Conservation (phyloP, 176 grass and related monocot genomes). For the Pontederia crassipes region DNA sequence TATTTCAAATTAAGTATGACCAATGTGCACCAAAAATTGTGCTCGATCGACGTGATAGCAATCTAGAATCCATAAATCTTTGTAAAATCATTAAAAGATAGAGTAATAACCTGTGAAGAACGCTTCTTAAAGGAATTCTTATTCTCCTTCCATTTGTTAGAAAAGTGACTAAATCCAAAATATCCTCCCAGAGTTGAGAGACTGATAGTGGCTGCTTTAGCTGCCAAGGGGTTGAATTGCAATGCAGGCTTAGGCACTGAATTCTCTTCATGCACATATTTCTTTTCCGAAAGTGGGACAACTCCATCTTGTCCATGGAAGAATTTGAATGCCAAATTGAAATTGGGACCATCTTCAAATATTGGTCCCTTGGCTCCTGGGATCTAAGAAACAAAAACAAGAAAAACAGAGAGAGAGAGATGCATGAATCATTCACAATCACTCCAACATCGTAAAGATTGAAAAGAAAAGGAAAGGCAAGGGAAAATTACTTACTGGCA, state of each 20-base stretch:
- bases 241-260: constrained; percentile 29
- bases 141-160: constrained; percentile 51
- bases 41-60: neutral
- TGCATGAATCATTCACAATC: neutral
- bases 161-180: constrained; percentile 67
- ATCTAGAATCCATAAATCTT: neutral
- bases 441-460: neutral
- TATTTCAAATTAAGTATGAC: too few relatives aligned
- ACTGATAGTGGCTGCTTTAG: constrained; percentile 57
- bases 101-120: constrained; percentile 33
- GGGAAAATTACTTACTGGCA: constrained; percentile 34
- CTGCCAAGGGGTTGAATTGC: constrained; percentile 59
- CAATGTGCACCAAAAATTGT: too few relatives aligned
- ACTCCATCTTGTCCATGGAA: constrained; percentile 70
- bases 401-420: neutral
- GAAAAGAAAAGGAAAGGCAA: neutral
- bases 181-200: constrained; percentile 50
- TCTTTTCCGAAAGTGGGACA: constrained; percentile 59
- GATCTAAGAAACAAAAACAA: constrained; percentile 25
- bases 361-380: constrained; percentile 45
- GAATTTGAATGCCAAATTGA: constrained; percentile 63
- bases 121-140: constrained; percentile 27
- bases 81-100: neutral
- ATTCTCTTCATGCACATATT: constrained; percentile 42
- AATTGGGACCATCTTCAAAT: constrained; percentile 70